Percentiles rank a stretch among this genome's conserved stretches.
Conservation (phyloP, 345 rosid genomes). For the Moringa oleifera region DNA sequence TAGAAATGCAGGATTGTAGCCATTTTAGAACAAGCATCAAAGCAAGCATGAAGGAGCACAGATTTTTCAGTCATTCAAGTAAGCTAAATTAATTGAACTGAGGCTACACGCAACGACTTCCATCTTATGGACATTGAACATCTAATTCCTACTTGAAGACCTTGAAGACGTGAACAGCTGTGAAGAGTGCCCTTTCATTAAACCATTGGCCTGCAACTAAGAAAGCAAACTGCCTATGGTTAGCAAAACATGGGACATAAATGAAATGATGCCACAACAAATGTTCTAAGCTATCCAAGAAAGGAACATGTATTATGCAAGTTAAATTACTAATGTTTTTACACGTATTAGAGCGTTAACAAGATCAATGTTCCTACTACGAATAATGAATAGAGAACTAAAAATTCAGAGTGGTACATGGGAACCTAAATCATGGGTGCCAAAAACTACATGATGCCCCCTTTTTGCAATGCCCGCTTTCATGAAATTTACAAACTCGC, state of each 20-base stretch:
- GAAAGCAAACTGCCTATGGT: background rate
- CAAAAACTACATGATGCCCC: constrained; percentile 75
- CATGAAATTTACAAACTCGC: constrained; percentile 70
- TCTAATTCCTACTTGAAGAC: too few species aligned
- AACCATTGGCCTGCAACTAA: background rate
- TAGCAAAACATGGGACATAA: background rate
- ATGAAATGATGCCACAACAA: too few species aligned
- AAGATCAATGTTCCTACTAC: constrained; percentile 12
- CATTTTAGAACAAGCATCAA: too few species aligned
- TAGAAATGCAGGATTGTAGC: too few species aligned
- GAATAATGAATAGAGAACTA: constrained; percentile 25
- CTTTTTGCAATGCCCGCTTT: constrained; percentile 65
- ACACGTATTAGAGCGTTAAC: constrained; percentile 22
- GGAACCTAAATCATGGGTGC: constrained; percentile 47
- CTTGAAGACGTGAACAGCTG: too few species aligned
- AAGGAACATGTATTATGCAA: constrained; percentile 8
- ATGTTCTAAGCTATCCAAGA: background rate
- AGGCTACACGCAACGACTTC: too few species aligned
- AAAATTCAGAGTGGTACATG: constrained; percentile 17
- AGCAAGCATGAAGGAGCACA: too few species aligned
- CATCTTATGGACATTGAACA: too few species aligned
- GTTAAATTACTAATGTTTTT: constrained; percentile 11
- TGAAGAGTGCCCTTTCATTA: too few species aligned
- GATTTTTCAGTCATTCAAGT: too few species aligned
- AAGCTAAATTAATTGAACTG: too few species aligned